Conservation (phyloP, 768 basidiomycete species). For the Astraeus odoratus region DNA sequence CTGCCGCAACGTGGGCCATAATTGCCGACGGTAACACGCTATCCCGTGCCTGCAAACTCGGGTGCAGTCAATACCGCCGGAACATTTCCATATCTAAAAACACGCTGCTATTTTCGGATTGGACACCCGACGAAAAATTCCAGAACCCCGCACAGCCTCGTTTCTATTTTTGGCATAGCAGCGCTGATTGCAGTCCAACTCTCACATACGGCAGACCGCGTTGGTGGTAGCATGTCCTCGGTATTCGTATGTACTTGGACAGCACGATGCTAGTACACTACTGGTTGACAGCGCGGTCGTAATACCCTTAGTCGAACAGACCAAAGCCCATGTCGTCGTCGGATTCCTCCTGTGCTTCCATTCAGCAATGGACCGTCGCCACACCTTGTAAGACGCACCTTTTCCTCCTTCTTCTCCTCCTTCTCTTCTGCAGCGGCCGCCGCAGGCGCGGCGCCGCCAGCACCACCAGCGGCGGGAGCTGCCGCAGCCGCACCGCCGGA, state of each 20-base stretch:
- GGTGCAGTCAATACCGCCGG: constrained; percentile 16
- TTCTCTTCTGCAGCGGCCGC: constrained; percentile 68
- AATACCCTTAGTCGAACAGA: constrained; percentile 76
- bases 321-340: constrained; percentile 99
- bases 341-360: constrained; percentile 65
- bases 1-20: constrained; percentile 5
- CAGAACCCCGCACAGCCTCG: no score
- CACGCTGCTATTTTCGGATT: neutral
- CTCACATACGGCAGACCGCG: neutral
- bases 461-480: constrained; percentile 41
- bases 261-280: neutral
- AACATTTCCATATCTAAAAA: neutral
- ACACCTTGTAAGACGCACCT: no score
- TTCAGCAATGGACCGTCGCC: no score
- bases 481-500: constrained; percentile 81
- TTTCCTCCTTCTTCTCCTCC: constrained; percentile 87
- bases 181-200: neutral
- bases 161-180: neutral
- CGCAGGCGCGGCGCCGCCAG: constrained; percentile 42
- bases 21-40: constrained; percentile 21
- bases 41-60: constrained; percentile 4
- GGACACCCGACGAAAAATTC: no score
- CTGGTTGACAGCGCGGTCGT: neutral
- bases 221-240: neutral
- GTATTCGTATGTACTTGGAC: neutral